Percentiles rank a stretch among this genome's conserved stretches.
phyloP scores from a whole-genome alignment of 768 basidiomycete genomes.

The Boletus subparvulus region DNA sequence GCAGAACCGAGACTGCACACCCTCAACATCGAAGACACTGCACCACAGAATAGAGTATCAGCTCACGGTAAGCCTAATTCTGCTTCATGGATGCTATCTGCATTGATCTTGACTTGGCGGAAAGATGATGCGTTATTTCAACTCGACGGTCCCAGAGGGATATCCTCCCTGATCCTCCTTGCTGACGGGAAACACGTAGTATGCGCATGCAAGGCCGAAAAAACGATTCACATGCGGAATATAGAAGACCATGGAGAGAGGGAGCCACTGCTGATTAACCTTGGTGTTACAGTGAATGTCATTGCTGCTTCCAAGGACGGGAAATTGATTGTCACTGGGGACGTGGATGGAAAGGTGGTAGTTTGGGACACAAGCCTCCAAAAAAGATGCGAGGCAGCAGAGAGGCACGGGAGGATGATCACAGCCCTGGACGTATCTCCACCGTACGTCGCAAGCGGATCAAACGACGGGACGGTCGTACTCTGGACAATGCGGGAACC shows the following conservation, averaged over 20 bases:
- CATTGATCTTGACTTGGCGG: neutral
- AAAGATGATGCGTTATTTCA: neutral
- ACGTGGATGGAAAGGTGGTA: neutral
- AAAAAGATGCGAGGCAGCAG: neutral
- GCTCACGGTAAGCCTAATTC: neutral
- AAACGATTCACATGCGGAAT: neutral
- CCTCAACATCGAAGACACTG: no score
- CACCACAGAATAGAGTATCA: neutral
- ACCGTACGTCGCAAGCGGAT: slow-evolving; percentile 3
- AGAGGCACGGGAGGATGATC: neutral
- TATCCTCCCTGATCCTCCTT: neutral
- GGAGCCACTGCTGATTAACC: neutral
- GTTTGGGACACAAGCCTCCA: slow-evolving; percentile 5
- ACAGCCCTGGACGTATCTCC: slow-evolving; percentile 7
- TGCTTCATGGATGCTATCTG: neutral
- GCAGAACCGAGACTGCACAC: neutral
- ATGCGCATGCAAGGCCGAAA: neutral
- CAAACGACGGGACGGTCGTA: neutral
- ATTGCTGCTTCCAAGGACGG: slow-evolving; percentile 6
- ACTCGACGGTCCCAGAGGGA: neutral
- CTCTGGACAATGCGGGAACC: neutral
- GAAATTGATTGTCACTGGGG: slow-evolving; percentile 7
- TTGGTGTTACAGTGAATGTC: neutral
- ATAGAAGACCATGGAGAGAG: neutral
- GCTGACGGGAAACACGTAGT: neutral